Percentiles rank a stretch among this genome's conserved stretches.
phyloP scores from a whole-genome alignment of 2,329 filamentous ascomycete genomes.

The Lecanoromycetidae sp. region DNA sequence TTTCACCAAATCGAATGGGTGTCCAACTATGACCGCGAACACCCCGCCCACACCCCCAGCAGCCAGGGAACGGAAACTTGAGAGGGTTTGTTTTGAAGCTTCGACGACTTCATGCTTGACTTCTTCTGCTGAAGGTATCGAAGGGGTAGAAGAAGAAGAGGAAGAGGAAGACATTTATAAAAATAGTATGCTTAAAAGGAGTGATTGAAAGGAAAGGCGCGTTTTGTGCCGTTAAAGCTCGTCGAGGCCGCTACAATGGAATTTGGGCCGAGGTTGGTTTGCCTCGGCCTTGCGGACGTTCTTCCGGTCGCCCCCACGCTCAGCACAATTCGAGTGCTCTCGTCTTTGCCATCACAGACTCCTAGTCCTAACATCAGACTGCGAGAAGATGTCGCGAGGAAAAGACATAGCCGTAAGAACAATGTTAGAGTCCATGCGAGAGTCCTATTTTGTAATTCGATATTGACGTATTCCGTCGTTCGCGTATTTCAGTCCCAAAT shows the following conservation, averaged over 20 bases:
- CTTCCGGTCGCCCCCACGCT: too few relatives aligned
- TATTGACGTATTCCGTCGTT: too few relatives aligned
- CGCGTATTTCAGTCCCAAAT: too few relatives aligned
- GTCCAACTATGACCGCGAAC: conserved; percentile 85
- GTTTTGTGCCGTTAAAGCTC: neutral
- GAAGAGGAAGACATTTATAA: conserved; percentile 4
- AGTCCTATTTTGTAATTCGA: too few relatives aligned
- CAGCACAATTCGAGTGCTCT: too few relatives aligned
- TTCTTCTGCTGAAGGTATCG: conserved; percentile 22
- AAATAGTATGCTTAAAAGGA: neutral
- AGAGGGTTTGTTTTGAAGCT: conserved; percentile 42
- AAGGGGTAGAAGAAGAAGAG: conserved; percentile 3
- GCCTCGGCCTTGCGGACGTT: neutral
- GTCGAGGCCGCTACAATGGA: neutral
- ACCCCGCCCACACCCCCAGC: conserved; percentile 89
- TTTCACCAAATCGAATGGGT: conserved; percentile 97
- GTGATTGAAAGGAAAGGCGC: neutral
- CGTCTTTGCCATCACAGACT: too few relatives aligned
- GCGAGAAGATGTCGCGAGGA: too few relatives aligned
- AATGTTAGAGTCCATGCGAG: too few relatives aligned
- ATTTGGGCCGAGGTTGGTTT: conserved; percentile 1
- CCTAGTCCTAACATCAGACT: too few relatives aligned
- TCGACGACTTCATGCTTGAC: conserved; percentile 41
- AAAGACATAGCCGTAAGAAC: too few relatives aligned
- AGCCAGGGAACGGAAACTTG: conserved; percentile 65